Percentiles rank a stretch among this genome's conserved stretches.
phyloP scores from a whole-genome alignment of 2,329 filamentous ascomycete genomes.

The Colletotrichum karsti region DNA sequence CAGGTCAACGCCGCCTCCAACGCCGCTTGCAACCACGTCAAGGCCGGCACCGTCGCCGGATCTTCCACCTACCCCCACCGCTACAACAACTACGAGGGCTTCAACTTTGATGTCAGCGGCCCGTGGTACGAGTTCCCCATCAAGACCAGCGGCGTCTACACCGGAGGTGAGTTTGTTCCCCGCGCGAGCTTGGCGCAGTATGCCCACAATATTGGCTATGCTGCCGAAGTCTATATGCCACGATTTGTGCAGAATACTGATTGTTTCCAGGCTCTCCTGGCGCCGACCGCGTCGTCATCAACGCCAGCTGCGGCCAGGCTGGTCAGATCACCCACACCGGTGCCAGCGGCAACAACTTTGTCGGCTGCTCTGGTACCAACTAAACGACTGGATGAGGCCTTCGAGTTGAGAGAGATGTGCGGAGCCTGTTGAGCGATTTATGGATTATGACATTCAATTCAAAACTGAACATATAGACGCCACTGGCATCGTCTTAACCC shows the following conservation, averaged over 20 bases:
- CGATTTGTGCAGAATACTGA: background rate
- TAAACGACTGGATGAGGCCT: background rate
- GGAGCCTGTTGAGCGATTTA: background rate
- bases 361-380: constrained; percentile 46
- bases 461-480: background rate
- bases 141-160: constrained; percentile 62
- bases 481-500: background rate
- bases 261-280: constrained; percentile 63
- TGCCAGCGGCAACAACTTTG: constrained; percentile 73
- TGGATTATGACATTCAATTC: background rate
- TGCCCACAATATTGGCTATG: background rate
- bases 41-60: constrained; percentile 45
- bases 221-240: background rate
- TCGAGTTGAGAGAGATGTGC: background rate
- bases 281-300: constrained; percentile 74
- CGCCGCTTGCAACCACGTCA: constrained; percentile 61
- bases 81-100: constrained; percentile 72
- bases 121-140: constrained; percentile 74
- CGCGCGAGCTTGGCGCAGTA: background rate
- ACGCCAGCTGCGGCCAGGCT: constrained; percentile 62
- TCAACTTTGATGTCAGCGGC: constrained; percentile 63
- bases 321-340: constrained; percentile 78
- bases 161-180: constrained; percentile 54
- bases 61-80: constrained; percentile 60
- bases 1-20: constrained; percentile 59